Evolutionary conservation across 1,139 yeast genomes (phyloP).

Genomic region (Diutina rugosa): DNA sequence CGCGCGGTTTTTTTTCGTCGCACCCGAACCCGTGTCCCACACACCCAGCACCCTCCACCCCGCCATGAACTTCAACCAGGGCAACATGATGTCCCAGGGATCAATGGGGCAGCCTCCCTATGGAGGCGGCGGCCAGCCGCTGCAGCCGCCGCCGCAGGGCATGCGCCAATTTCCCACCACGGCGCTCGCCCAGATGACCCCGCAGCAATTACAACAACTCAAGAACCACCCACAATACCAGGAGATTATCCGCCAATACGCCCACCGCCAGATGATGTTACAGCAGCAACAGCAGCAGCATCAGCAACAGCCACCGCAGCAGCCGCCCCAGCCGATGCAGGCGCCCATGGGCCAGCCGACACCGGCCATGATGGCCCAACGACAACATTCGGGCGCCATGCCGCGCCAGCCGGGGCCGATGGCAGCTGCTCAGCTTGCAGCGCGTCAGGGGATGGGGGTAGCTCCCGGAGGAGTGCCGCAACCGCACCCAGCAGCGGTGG

Average conservation of each 20-base stretch:
- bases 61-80: not conserved
- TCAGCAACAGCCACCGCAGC: constrained; percentile 4
- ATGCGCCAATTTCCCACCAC: not conserved
- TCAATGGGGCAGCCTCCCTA: not conserved
- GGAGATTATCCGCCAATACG: constrained; percentile 22
- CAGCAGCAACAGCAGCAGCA: constrained; percentile 17
- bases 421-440: not conserved
- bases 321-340: constrained; percentile 11
- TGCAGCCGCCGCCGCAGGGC: not conserved
- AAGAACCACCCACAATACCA: constrained; percentile 36
- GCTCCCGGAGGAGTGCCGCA: not conserved
- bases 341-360: constrained; percentile 3
- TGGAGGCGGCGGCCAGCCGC: not conserved
- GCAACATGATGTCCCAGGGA: constrained; percentile 1
- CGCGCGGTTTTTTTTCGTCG: not conserved
- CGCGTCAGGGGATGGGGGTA: not conserved
- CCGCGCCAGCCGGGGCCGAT: not conserved
- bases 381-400: not conserved
- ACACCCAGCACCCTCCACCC: not conserved
- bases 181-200: constrained; percentile 6
- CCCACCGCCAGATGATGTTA: constrained; percentile 24
- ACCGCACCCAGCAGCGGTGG: not conserved
- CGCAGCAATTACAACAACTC: constrained; percentile 35
- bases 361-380: constrained; percentile 2
- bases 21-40: not conserved